Base-by-base conservation (phyloP, 768 basidiomycete genomes). In the Clathrus columnatus region DNA sequence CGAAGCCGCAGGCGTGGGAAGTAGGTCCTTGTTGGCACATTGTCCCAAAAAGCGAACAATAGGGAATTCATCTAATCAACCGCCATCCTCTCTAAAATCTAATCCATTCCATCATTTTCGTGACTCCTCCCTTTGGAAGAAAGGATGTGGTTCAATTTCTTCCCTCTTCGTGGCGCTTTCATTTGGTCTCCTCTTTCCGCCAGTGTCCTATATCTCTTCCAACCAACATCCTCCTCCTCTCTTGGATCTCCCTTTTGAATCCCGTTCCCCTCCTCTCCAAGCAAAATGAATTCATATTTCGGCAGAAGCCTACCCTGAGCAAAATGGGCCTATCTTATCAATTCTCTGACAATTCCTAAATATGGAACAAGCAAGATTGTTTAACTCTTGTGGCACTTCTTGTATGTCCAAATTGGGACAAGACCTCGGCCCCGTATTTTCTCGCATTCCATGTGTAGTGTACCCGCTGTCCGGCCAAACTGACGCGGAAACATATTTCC, bases 21-120 rank as follows among this genome's bases (percentile, higher is more conserved):
- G 54, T 55, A 55, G 54, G 54, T 55, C 54, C 54, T 30, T 55
- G 46, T 55, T 55, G 54, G 54, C 44, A 20, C 43, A 7, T 23
- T 43, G 30, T 23, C 54, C 46, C 28, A 48, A 55, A 47, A 47
- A n/a, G 45, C 29, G 54, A 48, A 55, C 54, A 55, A 55, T 55
- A 55, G 54, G 54, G 46, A 48, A 11, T 14, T 47, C n/a, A 17
- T 18, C 27, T 53, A 26, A 42, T 21, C 26, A 41, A 20, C 4
- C 23, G 20, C 18, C 41, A 53, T 23, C 16, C 16, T 32, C 11
- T 36, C 17, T 14, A 17, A 24, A 26, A 50, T 20, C 23, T 20
- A 27, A 30, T 42, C n/a, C 43, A 42, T 54, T 20, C 29, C 53
- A 47, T 21, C 16, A 55, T 23, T 20, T 23, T 48, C 20, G 6